Conservation (phyloP, 805 yeast genomes). For the Cyberlindnera bimundalis region DNA sequence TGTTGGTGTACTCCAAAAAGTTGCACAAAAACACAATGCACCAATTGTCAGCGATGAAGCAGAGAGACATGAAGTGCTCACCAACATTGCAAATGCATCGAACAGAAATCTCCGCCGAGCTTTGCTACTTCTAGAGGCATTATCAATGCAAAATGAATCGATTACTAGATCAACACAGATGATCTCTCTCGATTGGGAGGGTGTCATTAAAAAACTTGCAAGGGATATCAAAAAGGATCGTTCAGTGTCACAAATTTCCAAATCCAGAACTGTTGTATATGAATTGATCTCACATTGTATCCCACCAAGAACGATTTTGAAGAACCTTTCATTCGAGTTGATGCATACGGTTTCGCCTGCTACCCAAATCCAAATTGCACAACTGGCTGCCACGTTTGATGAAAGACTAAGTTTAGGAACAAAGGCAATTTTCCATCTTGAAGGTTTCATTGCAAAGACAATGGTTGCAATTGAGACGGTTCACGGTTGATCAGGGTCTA, state of each 20-base stretch:
- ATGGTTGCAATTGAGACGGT: conserved; percentile 69
- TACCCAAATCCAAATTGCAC: conserved; percentile 47
- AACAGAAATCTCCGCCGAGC: conserved; percentile 77
- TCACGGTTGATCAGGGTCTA: background rate
- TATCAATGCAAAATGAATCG: conserved; percentile 63
- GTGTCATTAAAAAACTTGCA: conserved; percentile 68
- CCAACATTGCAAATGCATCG: conserved; percentile 49
- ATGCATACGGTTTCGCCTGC: conserved; percentile 30
- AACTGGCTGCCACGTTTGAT: conserved; percentile 66
- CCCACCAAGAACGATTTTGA: conserved; percentile 79
- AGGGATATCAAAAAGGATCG: conserved; percentile 55
- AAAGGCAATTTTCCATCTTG: conserved; percentile 90
- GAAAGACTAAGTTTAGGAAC: conserved; percentile 83
- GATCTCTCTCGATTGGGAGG: conserved; percentile 85
- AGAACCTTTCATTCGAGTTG: conserved; percentile 50
- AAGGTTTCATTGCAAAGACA: conserved; percentile 85
- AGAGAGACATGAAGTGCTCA: conserved; percentile 41
- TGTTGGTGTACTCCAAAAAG: conserved; percentile 46
- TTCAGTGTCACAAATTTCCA: conserved; percentile 52
- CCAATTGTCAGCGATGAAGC: conserved; percentile 34
- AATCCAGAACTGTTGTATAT: conserved; percentile 66
- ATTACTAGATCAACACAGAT: conserved; percentile 46
- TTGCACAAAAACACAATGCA: conserved; percentile 55
- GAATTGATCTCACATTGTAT: conserved; percentile 91
- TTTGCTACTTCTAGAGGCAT: conserved; percentile 75